phyloP scores from a whole-genome alignment of 1,284 basidiomycete species.

The Moesziomyces antarcticus region DNA sequence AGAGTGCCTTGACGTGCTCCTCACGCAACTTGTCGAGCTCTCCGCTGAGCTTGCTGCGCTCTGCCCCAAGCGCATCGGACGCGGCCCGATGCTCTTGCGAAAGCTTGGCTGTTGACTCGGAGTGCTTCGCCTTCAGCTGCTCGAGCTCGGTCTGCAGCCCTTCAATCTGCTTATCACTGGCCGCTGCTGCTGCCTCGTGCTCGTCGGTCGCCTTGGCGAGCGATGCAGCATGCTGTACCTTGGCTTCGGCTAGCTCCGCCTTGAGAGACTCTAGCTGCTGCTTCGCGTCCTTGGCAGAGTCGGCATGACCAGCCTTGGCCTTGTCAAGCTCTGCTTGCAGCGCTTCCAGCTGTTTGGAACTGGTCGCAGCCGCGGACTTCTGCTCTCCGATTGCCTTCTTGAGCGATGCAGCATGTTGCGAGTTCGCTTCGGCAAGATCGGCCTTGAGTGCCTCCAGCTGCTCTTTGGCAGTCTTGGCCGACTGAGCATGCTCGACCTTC shows the following conservation, averaged over 20 bases:
- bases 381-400: too few species aligned
- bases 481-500: constrained; percentile 11
- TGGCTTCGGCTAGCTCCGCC: too few species aligned
- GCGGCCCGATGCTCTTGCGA: constrained; percentile 11
- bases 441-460: constrained; percentile 3
- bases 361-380: neutral
- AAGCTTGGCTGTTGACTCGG: neutral
- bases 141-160: constrained; percentile 4
- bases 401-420: neutral
- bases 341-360: constrained; percentile 2
- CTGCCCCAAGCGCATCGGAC: constrained; percentile 12
- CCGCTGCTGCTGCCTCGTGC: neutral
- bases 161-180: neutral
- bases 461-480: constrained; percentile 1
- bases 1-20: constrained; percentile 10
- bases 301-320: constrained; percentile 1
- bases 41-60: constrained; percentile 4
- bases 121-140: neutral
- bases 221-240: constrained; percentile 4
- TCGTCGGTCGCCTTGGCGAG: neutral
- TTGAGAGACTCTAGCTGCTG: too few species aligned
- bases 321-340: constrained; percentile 10
- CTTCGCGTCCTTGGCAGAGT: too few species aligned
- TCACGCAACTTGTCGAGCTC: constrained; percentile 23
- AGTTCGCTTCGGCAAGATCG: too few species aligned